These are phyloP conservation scores for Camelina hispida DNA, from an alignment of 345 rosid species.

Conservation along the genomic window DNA sequence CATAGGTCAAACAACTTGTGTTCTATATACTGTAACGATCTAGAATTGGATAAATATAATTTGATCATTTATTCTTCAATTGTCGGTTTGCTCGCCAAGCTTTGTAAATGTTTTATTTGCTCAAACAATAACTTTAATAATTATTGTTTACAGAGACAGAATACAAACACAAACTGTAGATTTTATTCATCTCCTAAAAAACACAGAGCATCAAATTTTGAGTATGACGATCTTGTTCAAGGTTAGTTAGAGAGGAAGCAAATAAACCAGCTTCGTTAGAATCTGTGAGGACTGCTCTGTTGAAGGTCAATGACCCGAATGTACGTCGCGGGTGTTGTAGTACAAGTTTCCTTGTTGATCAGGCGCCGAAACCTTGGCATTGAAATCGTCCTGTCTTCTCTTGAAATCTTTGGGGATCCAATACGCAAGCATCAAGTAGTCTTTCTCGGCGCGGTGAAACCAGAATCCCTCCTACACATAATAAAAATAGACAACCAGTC, in stretches of 20 bases:
- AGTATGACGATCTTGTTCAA: too few relatives aligned
- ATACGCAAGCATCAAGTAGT: slow-evolving; percentile 78
- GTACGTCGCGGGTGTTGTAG: slow-evolving; percentile 42
- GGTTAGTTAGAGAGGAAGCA: slow-evolving; percentile 9
- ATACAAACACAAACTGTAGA: too few relatives aligned
- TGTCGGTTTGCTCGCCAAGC: too few relatives aligned
- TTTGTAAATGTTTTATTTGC: too few relatives aligned
- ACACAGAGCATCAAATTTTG: too few relatives aligned
- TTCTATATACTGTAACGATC: too few relatives aligned
- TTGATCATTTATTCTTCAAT: too few relatives aligned
- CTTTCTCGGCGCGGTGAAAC: slow-evolving; percentile 90
- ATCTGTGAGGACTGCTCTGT: not conserved
- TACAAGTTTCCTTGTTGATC: slow-evolving; percentile 43
- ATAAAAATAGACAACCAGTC: slow-evolving; percentile 17
- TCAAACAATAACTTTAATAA: too few relatives aligned
- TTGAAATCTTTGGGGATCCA: slow-evolving; percentile 83
- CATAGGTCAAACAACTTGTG: too few relatives aligned
- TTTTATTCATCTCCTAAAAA: too few relatives aligned
- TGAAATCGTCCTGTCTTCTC: slow-evolving; percentile 66
- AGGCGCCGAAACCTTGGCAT: slow-evolving; percentile 54
- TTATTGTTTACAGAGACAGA: too few relatives aligned
- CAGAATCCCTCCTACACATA: slow-evolving; percentile 81
- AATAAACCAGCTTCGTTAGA: slow-evolving; percentile 11
- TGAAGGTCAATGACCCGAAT: slow-evolving; percentile 29
- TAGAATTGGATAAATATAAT: too few relatives aligned